Evolutionary conservation across 179 eudicot genomes (phyloP).

Genomic region (Corrigiola litoralis): DNA sequence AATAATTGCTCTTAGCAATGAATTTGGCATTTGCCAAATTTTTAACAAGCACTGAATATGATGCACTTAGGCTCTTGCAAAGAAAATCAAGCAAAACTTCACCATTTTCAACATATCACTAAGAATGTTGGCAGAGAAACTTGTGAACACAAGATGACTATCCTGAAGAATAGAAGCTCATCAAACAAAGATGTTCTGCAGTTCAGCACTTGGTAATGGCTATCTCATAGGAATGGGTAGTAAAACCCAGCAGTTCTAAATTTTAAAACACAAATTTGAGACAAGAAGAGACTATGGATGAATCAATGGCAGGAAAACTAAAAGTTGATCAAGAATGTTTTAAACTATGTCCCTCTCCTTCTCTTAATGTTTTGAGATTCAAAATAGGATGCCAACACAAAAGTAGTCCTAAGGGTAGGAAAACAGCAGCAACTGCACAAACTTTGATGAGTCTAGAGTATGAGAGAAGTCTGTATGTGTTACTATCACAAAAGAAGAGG

Average conservation of each 20-base stretch:
- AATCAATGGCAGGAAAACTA: neutral
- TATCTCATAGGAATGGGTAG: neutral
- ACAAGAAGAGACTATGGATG: neutral
- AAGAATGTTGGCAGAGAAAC: too few species aligned
- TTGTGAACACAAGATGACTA: too few species aligned
- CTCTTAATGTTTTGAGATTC: neutral
- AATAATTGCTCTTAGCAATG: too few species aligned
- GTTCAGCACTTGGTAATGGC: neutral
- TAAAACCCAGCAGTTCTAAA: neutral
- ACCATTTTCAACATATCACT: too few species aligned
- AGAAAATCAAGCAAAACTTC: too few species aligned
- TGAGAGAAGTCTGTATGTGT: neutral
- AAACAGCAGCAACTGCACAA: too few species aligned
- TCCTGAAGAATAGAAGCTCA: neutral
- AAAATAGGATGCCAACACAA: too few species aligned
- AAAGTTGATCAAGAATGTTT: neutral
- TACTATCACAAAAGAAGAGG: neutral
- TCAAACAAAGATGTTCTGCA: neutral
- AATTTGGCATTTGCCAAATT: too few species aligned
- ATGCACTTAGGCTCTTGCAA: too few species aligned
- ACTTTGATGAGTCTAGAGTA: neutral
- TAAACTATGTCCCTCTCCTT: neutral
- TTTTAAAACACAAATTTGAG: neutral
- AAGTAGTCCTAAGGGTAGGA: too few species aligned
- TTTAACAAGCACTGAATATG: too few species aligned